A percentile compares a stretch with the other conserved stretches of the same genome.
phyloP scores from a whole-genome alignment of 257 asterid species.

The Solanum commersonii region DNA sequence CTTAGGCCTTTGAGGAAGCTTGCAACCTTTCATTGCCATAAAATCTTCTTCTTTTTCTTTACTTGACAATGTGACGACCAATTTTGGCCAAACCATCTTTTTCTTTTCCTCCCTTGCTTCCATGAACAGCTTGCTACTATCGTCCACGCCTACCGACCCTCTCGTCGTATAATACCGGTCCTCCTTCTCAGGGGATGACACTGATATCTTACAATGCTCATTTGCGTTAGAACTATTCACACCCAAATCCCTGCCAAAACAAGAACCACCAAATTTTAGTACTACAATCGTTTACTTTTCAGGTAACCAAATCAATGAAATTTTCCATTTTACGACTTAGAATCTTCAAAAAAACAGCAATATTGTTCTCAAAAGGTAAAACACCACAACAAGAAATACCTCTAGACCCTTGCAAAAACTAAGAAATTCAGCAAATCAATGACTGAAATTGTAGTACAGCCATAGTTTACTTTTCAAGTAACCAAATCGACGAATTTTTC shows the following conservation, averaged over 20 bases:
- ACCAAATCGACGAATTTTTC: not conserved
- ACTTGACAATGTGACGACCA: conserved; percentile 22
- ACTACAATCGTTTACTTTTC: not conserved
- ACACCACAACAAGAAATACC: not conserved
- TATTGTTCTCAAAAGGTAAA: not conserved
- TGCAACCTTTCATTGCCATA: conserved; percentile 39
- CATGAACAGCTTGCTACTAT: conserved; percentile 33
- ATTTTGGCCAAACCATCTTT: conserved; percentile 28
- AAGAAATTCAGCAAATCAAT: not conserved
- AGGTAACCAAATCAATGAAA: not conserved
- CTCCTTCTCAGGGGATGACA: conserved; percentile 75
- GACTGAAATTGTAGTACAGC: not conserved
- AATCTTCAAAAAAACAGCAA: not conserved
- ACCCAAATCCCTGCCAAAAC: conserved; percentile 50
- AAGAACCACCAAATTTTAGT: not conserved
- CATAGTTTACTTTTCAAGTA: too few species aligned
- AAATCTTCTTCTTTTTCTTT: conserved; percentile 40
- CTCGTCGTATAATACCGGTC: conserved; percentile 78
- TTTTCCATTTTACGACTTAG: not conserved
- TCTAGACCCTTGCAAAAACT: not conserved
- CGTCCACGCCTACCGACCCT: conserved; percentile 66
- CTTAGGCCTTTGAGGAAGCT: conserved; percentile 44
- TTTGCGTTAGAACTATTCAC: conserved; percentile 35
- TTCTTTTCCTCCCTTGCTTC: conserved; percentile 31
- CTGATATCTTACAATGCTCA: conserved; percentile 39